Conservation (phyloP, 768 basidiomycete species). For the Tylopilus subfusipes region DNA sequence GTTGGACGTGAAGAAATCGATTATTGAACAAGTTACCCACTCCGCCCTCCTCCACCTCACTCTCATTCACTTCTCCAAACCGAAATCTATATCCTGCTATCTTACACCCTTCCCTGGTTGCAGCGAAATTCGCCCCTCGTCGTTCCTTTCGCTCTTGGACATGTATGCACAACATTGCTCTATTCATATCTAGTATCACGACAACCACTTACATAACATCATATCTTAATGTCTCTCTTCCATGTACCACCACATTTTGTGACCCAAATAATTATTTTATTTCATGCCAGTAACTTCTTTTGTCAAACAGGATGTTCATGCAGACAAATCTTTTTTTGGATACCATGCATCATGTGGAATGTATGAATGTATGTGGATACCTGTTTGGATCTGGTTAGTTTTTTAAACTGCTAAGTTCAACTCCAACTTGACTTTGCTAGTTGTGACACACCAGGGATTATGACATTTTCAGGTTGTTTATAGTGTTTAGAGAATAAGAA, state of each 20-base stretch:
- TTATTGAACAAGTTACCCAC: constrained; percentile 7
- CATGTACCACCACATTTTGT: neutral
- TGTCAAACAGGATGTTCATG: neutral
- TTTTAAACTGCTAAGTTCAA: too few relatives aligned
- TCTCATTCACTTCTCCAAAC: neutral
- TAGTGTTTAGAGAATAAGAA: too few relatives aligned
- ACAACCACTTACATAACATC: neutral
- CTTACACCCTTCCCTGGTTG: neutral
- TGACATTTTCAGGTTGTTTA: too few relatives aligned
- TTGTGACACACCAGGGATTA: too few relatives aligned
- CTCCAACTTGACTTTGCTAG: too few relatives aligned
- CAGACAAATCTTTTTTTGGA: neutral
- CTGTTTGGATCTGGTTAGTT: neutral
- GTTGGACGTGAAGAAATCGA: constrained; percentile 38
- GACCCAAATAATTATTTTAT: constrained; percentile 6
- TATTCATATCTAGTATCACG: neutral
- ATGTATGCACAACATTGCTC: neutral
- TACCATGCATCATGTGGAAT: neutral
- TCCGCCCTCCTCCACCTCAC: neutral
- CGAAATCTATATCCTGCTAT: neutral
- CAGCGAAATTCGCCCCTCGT: neutral
- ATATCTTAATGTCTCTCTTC: neutral
- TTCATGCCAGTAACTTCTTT: neutral
- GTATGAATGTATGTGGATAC: neutral
- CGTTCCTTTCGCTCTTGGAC: constrained; percentile 9